These are phyloP conservation scores for Murraya paniculata DNA, from an alignment of 345 rosid species.

Conservation along the genomic window DNA sequence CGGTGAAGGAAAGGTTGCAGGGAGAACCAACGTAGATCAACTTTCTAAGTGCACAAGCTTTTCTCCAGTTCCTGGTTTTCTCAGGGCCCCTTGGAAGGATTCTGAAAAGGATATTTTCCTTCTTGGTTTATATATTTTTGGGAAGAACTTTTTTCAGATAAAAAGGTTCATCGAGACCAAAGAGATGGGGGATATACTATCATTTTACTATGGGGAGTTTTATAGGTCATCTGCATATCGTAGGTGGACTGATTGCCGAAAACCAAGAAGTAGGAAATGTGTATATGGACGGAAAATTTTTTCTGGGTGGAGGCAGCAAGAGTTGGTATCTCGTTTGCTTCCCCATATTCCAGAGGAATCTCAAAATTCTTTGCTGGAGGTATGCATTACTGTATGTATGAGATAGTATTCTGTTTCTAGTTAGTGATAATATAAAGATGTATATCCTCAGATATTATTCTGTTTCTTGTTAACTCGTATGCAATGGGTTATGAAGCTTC, in stretches of 20 bases:
- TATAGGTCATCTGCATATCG: conserved; percentile 44
- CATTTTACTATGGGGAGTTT: conserved; percentile 62
- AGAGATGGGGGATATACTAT: conserved; percentile 45
- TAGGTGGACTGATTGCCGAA: conserved; percentile 57
- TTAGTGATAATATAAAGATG: neutral
- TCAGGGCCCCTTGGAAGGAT: conserved; percentile 40
- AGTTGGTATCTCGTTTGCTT: conserved; percentile 60
- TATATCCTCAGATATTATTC: neutral
- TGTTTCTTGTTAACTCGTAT: neutral
- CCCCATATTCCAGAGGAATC: conserved; percentile 38
- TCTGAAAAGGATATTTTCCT: conserved; percentile 46
- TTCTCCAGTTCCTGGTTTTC: conserved; percentile 35
- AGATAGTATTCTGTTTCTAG: neutral
- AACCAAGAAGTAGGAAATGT: conserved; percentile 43
- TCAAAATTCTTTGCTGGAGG: conserved; percentile 41
- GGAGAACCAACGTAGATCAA: conserved; percentile 14
- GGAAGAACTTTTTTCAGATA: conserved; percentile 49
- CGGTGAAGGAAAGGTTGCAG: conserved; percentile 18
- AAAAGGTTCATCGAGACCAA: conserved; percentile 47
- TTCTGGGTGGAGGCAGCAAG: conserved; percentile 72
- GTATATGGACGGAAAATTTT: conserved; percentile 54
- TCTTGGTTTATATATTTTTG: conserved; percentile 59
- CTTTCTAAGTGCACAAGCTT: conserved; percentile 3
- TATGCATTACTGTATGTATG: conserved; percentile 13
- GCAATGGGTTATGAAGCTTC: neutral